A percentile compares a stretch with the other conserved stretches of the same genome.
These are phyloP conservation scores for Metarhizium sp. DNA, from an alignment of 2,329 filamentous ascomycete genomes.

Conservation along the genomic window DNA sequence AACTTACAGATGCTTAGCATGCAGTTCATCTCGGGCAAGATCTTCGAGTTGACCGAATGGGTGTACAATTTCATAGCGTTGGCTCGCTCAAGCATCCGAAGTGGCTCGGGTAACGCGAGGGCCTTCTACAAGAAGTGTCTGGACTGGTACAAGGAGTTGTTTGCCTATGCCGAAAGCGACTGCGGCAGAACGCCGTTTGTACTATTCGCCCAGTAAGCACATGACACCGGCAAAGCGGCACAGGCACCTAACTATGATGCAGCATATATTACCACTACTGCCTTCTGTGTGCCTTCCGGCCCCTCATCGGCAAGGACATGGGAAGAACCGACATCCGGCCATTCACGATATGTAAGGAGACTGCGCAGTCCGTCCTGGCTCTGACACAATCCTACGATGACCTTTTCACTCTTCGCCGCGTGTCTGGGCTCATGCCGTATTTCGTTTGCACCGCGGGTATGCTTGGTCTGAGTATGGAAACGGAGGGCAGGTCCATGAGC, in stretches of 20 bases:
- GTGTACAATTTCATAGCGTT: neutral
- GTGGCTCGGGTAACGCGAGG: neutral
- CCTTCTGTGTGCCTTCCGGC: conserved; percentile 8
- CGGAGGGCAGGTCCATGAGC: neutral
- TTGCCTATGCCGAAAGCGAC: conserved; percentile 1
- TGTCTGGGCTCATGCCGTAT: conserved; percentile 8
- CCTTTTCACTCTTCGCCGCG: conserved; percentile 11
- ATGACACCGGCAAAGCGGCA: neutral
- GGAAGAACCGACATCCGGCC: conserved; percentile 1
- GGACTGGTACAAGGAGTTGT: conserved; percentile 11
- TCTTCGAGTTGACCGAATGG: no score
- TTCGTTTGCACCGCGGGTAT: conserved; percentile 9
- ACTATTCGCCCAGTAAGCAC: conserved; percentile 10
- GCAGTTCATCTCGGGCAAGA: no score
- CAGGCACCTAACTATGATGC: neutral
- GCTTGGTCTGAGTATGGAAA: conserved; percentile 3
- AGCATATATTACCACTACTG: conserved; percentile 14
- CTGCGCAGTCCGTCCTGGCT: conserved; percentile 7
- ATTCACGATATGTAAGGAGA: conserved; percentile 5
- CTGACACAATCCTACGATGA: conserved; percentile 11
- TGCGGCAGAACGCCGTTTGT: conserved; percentile 8
- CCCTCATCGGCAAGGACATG: neutral
- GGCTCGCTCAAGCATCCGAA: neutral
- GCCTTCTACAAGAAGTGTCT: conserved; percentile 9
- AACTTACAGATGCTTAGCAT: no score